Base-by-base conservation (phyloP, 2,329 filamentous ascomycete species). In the Stylonectria norvegica region DNA sequence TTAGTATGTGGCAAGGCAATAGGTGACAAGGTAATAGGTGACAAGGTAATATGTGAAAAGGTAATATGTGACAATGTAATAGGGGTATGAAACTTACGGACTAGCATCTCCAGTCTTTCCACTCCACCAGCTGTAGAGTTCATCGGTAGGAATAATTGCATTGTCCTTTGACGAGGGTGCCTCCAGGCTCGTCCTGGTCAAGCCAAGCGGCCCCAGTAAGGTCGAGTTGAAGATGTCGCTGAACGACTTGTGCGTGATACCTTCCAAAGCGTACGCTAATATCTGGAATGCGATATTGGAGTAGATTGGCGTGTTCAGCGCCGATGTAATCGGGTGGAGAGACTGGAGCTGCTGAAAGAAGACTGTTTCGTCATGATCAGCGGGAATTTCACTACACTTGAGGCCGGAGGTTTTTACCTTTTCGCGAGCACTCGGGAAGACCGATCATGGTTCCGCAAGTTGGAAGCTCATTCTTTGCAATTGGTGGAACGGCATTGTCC, bases 261-360 rank as follows among this genome's bases (percentile, higher is more conserved):
- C 22, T 8, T 43, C 43, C 2, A 43, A 28, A 4, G 36, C 40
- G 29, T 46, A 43, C 6, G 34, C 40, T 12, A 46, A 16, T 14
- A 46, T 28, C 14, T 40, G 35, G 16, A 36, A 46, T 8, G 40
- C 43, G 7, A 32, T 14, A 22, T 46, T 43, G 20, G 40, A 43
- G 18, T 46, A 46, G 9, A 36, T 32, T 15, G 43, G 43, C 14
- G 39, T 38, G 20, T 43, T 43, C 15, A 32, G 31, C 14, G 37
- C 32, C 5, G 42, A 30, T 8, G 22, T 25, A 12, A 8, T 25
- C 8, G 7, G 22, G 12, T 25, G 22, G 8, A 25, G 7, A 25
- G 22, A 25, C 12, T 25, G 22, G 22, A 19, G 33, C 34, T 11
- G 22, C 19, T 5, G 38, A 15, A 9, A 34, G 27, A n/a, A 36